Evolutionary conservation across 495 filamentous ascomycete genomes (phyloP).

Genomic region (Cetradonia linearis): DNA sequence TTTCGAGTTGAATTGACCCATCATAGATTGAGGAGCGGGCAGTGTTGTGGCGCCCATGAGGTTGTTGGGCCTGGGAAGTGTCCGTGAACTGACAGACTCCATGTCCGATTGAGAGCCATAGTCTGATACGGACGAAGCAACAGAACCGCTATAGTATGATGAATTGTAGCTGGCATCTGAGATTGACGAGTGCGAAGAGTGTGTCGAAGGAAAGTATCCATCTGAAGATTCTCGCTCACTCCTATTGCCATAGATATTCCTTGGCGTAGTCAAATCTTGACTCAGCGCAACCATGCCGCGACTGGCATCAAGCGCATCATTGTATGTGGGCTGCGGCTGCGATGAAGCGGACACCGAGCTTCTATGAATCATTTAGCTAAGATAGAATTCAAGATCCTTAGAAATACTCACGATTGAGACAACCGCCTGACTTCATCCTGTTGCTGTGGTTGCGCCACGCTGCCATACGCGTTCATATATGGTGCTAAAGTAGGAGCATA

Average conservation of each 20-base stretch:
- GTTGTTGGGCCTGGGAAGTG: slow-evolving; percentile 67
- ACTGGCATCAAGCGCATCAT: slow-evolving; percentile 78
- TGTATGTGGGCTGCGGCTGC: slow-evolving; percentile 41
- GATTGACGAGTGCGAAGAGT: slow-evolving; percentile 91
- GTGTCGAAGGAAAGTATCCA: slow-evolving; percentile 83
- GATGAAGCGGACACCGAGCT: slow-evolving; percentile 33
- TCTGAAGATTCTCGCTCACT: slow-evolving; percentile 63
- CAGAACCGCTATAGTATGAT: slow-evolving; percentile 69
- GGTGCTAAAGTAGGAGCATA: slow-evolving; percentile 50
- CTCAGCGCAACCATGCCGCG: slow-evolving; percentile 92
- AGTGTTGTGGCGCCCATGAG: slow-evolving; percentile 57
- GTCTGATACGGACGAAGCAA: slow-evolving; percentile 81
- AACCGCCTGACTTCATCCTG: slow-evolving; percentile 62
- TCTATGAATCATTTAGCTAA: slow-evolving; percentile 54
- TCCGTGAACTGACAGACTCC: slow-evolving; percentile 65
- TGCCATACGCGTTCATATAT: slow-evolving; percentile 47
- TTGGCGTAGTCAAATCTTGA: slow-evolving; percentile 68
- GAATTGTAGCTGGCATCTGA: slow-evolving; percentile 65
- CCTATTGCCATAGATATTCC: slow-evolving; percentile 73
- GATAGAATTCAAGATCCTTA: slow-evolving; percentile 37
- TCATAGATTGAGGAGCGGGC: slow-evolving; percentile 86
- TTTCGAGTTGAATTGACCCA: slow-evolving; percentile 97
- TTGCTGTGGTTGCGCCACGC: slow-evolving; percentile 41
- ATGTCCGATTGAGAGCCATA: slow-evolving; percentile 87
- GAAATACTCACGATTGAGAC: slow-evolving; percentile 74